These are phyloP conservation scores for Phialophora chinensis DNA, from an alignment of 2,329 filamentous ascomycete species.

Conservation along the genomic window DNA sequence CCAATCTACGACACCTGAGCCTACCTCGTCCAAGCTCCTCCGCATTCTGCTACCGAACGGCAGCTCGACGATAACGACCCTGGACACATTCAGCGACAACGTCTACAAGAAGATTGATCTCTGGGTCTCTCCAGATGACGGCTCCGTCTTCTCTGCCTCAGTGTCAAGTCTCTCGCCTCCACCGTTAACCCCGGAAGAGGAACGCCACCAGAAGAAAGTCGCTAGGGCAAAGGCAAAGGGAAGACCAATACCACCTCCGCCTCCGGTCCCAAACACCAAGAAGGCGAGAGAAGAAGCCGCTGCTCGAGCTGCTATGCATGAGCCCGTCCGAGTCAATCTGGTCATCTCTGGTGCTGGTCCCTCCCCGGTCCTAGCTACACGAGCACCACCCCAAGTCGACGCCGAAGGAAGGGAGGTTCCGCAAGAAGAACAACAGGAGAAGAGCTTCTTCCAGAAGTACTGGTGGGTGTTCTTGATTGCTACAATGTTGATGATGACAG, in stretches of 20 bases:
- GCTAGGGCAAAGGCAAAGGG: slow-evolving; percentile 37
- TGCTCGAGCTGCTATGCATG: slow-evolving; percentile 25
- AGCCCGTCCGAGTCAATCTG: slow-evolving; percentile 45
- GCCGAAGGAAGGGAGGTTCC: slow-evolving; percentile 42
- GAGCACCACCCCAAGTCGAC: slow-evolving; percentile 48
- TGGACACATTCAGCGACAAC: slow-evolving; percentile 43
- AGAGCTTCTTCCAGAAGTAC: slow-evolving; percentile 55
- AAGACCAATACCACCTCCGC: slow-evolving; percentile 35
- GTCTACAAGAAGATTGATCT: slow-evolving; percentile 47
- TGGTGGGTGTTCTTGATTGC: slow-evolving; percentile 55
- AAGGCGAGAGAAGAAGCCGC: slow-evolving; percentile 36
- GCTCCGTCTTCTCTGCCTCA: slow-evolving; percentile 50
- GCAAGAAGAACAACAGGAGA: slow-evolving; percentile 49
- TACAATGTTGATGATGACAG: slow-evolving; percentile 50
- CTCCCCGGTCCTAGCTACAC: slow-evolving; percentile 49
- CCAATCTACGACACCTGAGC: slow-evolving; percentile 44
- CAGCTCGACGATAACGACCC: slow-evolving; percentile 49
- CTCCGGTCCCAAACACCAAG: slow-evolving; percentile 35
- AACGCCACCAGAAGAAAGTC: slow-evolving; percentile 37
- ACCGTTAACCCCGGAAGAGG: slow-evolving; percentile 33
- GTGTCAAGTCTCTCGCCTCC: slow-evolving; percentile 34
- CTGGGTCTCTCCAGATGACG: slow-evolving; percentile 48
- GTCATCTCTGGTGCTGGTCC: slow-evolving; percentile 44
- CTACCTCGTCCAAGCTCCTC: slow-evolving; percentile 60
- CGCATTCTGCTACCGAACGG: slow-evolving; percentile 44